Base-by-base conservation (phyloP, 257 asterid species). In the Rehmannia glutinosa region DNA sequence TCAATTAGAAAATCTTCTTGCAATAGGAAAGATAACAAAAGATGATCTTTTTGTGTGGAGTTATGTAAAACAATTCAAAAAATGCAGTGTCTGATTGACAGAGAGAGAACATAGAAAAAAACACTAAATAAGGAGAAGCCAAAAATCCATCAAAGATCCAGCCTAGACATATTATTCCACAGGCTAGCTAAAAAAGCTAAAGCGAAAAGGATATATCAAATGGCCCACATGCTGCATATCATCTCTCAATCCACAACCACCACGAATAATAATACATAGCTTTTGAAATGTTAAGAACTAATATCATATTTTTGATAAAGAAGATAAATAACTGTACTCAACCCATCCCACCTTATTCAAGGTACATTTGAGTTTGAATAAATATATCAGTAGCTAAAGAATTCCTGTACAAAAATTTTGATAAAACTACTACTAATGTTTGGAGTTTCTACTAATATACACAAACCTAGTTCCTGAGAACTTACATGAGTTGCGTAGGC, bases 331-430 rank as follows among this genome's bases (percentile, higher is more conserved):
- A 46, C 51, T 64, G 15, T 49, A 52, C 24, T 45, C 27, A 12
- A 39, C 53, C 24, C 11, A 45, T 32, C 24, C 65, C 62, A 28
- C 62, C 70, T 27, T 51, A 23, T 27, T 52, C 36, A 70, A 42
- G 15, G 12, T 71, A 59, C 76, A 75, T 28, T 25, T 38, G n/a
- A 56, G 42, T 42, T 16, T 43, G 23, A 74, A 51, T 11, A 52
- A 39, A 56, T 43, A 58, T 16, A 66, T 70, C 15, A 39, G 58
- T 58, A 41, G 24, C 28, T 33, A 80, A 70, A 70, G 63, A 62
- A 75, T 73, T 77, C 57, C 78, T 80, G 78, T 77, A 80, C 82
- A 74, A 68, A 59, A 58, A 70, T 52, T 56, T 70, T 64, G 72
- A 70, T 64, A 25, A 23, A 51, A 46, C 53, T 56, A 46, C 50